Percentiles rank a stretch among this genome's conserved stretches.
Evolutionary conservation across 345 rosid genomes (phyloP).

Genomic region (Eucalyptus erythrocorys): DNA sequence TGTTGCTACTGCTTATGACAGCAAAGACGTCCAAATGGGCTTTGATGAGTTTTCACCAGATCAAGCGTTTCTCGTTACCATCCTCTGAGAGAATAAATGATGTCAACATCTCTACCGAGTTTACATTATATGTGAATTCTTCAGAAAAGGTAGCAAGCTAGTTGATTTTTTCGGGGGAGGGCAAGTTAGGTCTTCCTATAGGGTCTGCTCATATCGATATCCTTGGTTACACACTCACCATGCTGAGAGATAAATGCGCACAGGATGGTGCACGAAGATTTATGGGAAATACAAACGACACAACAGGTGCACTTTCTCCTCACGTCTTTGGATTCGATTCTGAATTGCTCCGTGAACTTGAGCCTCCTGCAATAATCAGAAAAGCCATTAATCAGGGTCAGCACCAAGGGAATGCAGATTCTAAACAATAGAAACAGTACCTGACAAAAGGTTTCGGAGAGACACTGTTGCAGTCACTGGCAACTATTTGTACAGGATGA

Average conservation of each 20-base stretch:
- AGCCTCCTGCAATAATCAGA: slow-evolving; percentile 48
- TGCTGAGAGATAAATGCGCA: slow-evolving; percentile 47
- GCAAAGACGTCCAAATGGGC: neutral
- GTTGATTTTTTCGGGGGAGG: slow-evolving; percentile 17
- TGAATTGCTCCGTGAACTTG: slow-evolving; percentile 49
- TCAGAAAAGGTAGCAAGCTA: slow-evolving; percentile 22
- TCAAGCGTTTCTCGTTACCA: slow-evolving; percentile 45
- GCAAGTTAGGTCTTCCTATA: slow-evolving; percentile 49
- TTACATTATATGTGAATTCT: slow-evolving; percentile 7
- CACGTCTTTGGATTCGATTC: slow-evolving; percentile 33
- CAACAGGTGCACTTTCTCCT: slow-evolving; percentile 22
- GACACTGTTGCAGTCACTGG: slow-evolving; percentile 65
- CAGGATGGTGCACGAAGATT: slow-evolving; percentile 9
- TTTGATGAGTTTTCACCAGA: slow-evolving; percentile 23
- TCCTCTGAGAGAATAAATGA: slow-evolving; percentile 36
- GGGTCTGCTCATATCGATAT: slow-evolving; percentile 28
- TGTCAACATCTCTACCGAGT: slow-evolving; percentile 15
- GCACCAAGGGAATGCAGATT: slow-evolving; percentile 6
- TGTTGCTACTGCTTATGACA: neutral
- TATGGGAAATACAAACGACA: slow-evolving; percentile 14
- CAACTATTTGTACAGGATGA: slow-evolving; percentile 53
- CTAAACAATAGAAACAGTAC: slow-evolving; percentile 12
- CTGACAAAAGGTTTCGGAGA: slow-evolving; percentile 59
- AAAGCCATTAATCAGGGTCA: slow-evolving; percentile 28
- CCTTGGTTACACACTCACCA: slow-evolving; percentile 51